These are phyloP conservation scores for Trametopsis cervina DNA, from an alignment of 768 basidiomycete species.

Conservation along the genomic window DNA sequence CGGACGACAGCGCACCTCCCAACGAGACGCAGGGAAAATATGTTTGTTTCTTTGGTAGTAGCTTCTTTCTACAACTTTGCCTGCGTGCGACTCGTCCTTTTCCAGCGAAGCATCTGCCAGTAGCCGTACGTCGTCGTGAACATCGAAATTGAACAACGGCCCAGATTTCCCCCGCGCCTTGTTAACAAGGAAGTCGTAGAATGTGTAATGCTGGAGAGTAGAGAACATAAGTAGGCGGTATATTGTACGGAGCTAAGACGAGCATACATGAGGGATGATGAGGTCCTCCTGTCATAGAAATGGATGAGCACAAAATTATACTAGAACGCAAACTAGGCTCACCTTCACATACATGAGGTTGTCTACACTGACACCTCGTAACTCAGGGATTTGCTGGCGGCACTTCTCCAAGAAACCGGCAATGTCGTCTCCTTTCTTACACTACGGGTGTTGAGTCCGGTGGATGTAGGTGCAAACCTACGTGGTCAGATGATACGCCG, in stretches of 20 bases:
- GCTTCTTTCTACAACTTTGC: constrained; percentile 94
- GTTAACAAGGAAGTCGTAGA: constrained; percentile 98
- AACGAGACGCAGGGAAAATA: constrained; percentile 93
- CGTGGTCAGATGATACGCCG: constrained; percentile 15
- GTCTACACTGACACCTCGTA: constrained; percentile 84
- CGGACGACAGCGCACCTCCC: constrained; percentile 71
- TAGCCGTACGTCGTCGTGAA: constrained; percentile 95
- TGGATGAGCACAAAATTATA: background rate
- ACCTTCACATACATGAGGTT: constrained; percentile 99
- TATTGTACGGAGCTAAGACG: no score
- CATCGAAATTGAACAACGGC: constrained; percentile 97
- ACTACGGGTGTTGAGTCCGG: constrained; percentile 49
- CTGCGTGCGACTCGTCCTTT: constrained; percentile 98
- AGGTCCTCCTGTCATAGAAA: constrained; percentile 71
- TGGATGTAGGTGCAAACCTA: constrained; percentile 15
- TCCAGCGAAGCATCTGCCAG: constrained; percentile 92
- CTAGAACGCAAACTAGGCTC: constrained; percentile 14
- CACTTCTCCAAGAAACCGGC: constrained; percentile 88
- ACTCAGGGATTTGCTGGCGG: constrained; percentile 86
- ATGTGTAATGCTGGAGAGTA: constrained; percentile 78
- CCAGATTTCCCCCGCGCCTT: constrained; percentile 98
- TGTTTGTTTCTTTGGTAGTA: constrained; percentile 97
- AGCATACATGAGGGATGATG: constrained; percentile 88
- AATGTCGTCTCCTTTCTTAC: constrained; percentile 94
- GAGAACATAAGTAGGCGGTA: no score